phyloP scores from a whole-genome alignment of 257 asterid genomes.

The Voacanga thouarsii region DNA sequence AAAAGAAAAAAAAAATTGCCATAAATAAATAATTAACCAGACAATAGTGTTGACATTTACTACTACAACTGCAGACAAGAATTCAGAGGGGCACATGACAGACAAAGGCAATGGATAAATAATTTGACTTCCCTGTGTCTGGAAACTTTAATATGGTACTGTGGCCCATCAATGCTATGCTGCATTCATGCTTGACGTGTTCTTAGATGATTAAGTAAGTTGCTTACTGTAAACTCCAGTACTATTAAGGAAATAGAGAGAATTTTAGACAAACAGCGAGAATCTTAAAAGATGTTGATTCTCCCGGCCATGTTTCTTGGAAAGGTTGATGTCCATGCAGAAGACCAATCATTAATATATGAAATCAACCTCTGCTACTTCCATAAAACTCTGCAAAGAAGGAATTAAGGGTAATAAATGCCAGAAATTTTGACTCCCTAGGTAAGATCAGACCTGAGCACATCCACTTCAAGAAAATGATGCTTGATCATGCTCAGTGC shows the following conservation, averaged over 20 bases:
- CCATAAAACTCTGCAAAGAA: too few relatives aligned
- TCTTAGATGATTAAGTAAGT: not conserved
- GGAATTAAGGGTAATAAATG: too few relatives aligned
- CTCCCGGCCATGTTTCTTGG: not conserved
- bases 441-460: not conserved
- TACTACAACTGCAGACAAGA: not conserved
- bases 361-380: too few relatives aligned
- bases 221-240: not conserved
- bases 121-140: not conserved
- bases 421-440: not conserved
- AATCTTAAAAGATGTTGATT: not conserved
- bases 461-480: not conserved
- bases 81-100: not conserved
- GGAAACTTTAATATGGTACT: not conserved
- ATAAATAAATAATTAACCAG: not conserved
- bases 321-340: too few relatives aligned
- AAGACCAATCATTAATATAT: too few relatives aligned
- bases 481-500: not conserved
- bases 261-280: not conserved
- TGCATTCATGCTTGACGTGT: not conserved
- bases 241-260: not conserved
- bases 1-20: constrained; percentile 2
- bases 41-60: not conserved
- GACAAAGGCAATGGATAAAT: not conserved
- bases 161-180: too few relatives aligned